A percentile compares a stretch with the other conserved stretches of the same genome.
Evolutionary conservation across 805 yeast genomes (phyloP).

Genomic region (Brettanomyces naardenensis): DNA sequence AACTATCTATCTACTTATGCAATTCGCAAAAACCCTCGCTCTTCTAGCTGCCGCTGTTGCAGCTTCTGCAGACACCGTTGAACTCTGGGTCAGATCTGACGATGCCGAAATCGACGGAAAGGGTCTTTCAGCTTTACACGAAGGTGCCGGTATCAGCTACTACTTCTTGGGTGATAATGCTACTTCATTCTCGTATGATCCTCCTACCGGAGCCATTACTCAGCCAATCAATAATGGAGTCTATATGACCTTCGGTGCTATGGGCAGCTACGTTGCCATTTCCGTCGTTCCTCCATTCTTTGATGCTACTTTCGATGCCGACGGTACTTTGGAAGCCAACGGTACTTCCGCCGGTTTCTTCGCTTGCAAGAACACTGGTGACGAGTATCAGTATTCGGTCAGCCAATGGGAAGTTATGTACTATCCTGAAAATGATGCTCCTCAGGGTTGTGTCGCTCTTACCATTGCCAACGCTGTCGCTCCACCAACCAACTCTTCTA

Average conservation of each 20-base stretch:
- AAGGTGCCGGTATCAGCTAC: conserved; percentile 43
- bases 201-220: conserved; percentile 2
- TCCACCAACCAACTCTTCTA: neutral
- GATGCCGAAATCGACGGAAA: conserved; percentile 1
- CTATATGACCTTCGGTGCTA: neutral
- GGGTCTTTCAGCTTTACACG: conserved; percentile 29
- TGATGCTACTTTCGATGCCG: neutral
- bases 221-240: too few relatives aligned
- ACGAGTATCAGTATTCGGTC: conserved; percentile 32
- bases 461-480: neutral
- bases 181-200: conserved; percentile 11
- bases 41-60: neutral
- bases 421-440: neutral
- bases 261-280: neutral
- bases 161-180: conserved; percentile 24
- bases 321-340: conserved; percentile 15
- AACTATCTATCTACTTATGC: too few relatives aligned
- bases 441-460: neutral
- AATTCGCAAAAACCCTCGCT: neutral
- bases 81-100: neutral
- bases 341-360: conserved; percentile 27
- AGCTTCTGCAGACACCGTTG: neutral
- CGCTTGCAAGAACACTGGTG: conserved; percentile 33
- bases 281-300: conserved; percentile 2
- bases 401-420: conserved; percentile 11